Evolutionary conservation across 345 rosid genomes (phyloP), one percentile per base, ranked within the genome.

Genomic region (Eucalyptus pauciflora): DNA sequence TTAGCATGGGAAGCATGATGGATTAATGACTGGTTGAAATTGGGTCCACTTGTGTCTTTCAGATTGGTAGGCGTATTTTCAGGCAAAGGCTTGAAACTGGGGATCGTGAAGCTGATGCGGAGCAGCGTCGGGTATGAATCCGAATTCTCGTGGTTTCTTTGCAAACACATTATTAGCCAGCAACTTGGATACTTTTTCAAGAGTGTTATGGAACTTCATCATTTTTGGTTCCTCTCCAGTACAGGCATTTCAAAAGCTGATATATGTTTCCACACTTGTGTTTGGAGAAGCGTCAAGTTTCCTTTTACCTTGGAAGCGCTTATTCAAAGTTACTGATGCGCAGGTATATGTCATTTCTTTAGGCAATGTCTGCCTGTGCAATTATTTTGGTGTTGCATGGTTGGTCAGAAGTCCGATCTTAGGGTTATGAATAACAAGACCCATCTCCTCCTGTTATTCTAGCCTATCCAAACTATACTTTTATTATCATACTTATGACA

Each of bases 241-340:
- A 96, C 99, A 98, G 99, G 99, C 99, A 94, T 98, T 98, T 94
- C 97, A 96, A 99, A 98, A 96, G 96, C 93, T 98, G 91, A 95
- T 98, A 80, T 97, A 97, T 94, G 96, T 96, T 89, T 98, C 99
- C 90, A 93, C 95, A 86, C 96, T 98, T 91, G 99, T 97, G 79
- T 98, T 97, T 92, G 99, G 99, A 88, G 99, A 98, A 37, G 99
- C 99, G 10, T 95, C 99, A 52, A 92, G 97, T 48, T 98, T 97
- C 92, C 99, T 98, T 92, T 94, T 98, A 91, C 99, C 99, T 88
- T 98, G 99, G 99, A 98, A 97, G 91, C 97, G 99, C 87, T 94
- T 98, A 89, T 96, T 98, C 92, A 97, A 96, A 92, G 95, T 97
- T 90, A 96, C 99, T 3, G 99, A 98, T 91, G 92, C 99, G 37